Conservation (phyloP, 139 green algal species). For the Closterium sp. region DNA sequence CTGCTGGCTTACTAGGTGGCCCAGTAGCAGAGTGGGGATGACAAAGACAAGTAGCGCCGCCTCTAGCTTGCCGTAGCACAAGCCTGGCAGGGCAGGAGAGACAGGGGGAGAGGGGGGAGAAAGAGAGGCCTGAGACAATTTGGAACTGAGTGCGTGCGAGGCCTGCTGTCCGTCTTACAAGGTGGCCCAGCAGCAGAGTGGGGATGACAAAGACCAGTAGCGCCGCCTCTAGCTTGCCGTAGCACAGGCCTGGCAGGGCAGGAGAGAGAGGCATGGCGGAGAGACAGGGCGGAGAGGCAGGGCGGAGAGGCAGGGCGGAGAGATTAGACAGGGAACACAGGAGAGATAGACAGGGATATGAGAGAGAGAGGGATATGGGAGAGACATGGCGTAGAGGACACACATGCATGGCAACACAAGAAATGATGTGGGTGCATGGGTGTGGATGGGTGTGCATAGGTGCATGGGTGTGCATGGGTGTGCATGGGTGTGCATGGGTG, state of each 20-base stretch:
- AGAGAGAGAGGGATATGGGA: no score
- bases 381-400: no score
- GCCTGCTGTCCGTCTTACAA: slow-evolving; percentile 37
- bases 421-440: no score
- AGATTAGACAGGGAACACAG: no score
- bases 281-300: no score
- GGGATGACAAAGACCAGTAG: slow-evolving; percentile 72
- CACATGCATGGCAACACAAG: no score
- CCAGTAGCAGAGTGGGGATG: slow-evolving; percentile 57
- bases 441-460: no score
- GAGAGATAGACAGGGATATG: no score
- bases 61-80: slow-evolving; percentile 85
- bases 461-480: no score
- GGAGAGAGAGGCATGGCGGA: no score
- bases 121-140: neutral
- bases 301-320: neutral
- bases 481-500: no score
- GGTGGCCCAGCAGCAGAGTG: slow-evolving; percentile 37
- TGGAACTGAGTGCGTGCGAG: neutral
- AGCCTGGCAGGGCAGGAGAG: slow-evolving; percentile 10
- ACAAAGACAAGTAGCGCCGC: slow-evolving; percentile 67
- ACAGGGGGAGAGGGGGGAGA: neutral
- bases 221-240: slow-evolving; percentile 73
- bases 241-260: slow-evolving; percentile 65
- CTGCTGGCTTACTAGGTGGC: slow-evolving; percentile 50